Conservation (phyloP, 1,284 basidiomycete genomes). For the Leccinum insigne region DNA sequence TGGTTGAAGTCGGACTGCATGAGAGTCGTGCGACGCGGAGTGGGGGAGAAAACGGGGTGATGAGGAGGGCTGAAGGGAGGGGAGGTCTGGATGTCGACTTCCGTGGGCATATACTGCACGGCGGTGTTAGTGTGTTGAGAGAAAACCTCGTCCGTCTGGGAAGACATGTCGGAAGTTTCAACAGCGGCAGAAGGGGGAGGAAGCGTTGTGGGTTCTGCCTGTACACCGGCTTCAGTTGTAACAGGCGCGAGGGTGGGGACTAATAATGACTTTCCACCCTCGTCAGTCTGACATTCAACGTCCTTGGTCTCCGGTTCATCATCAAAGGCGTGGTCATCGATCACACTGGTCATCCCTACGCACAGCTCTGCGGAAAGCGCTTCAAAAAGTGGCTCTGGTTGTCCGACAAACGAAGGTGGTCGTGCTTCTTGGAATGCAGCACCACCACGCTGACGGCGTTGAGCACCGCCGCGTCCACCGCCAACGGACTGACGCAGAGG, state of each 20-base stretch:
- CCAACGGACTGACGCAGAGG: conserved; percentile 56
- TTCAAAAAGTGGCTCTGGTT: conserved; percentile 57
- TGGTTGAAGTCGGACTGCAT: conserved; percentile 42
- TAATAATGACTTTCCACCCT: conserved; percentile 27
- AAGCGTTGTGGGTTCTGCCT: conserved; percentile 28
- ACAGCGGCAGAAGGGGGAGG: conserved; percentile 18
- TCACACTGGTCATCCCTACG: conserved; percentile 48
- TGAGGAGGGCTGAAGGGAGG: conserved; percentile 12
- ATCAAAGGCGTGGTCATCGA: conserved; percentile 41
- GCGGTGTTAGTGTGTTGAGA: conserved; percentile 36
- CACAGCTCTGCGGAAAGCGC: conserved; percentile 59
- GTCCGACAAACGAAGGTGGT: conserved; percentile 66
- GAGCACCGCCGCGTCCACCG: conserved; percentile 49
- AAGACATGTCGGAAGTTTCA: conserved; percentile 40
- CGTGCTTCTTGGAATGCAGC: conserved; percentile 64
- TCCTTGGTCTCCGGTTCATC: conserved; percentile 60
- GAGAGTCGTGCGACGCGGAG: conserved; percentile 45
- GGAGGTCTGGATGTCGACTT: conserved; percentile 39
- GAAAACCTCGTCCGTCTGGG: conserved; percentile 51
- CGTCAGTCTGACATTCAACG: conserved; percentile 62
- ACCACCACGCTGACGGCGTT: conserved; percentile 58
- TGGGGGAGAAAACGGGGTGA: conserved; percentile 25
- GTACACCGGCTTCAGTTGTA: conserved; percentile 34
- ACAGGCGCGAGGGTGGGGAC: conserved; percentile 34
- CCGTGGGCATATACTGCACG: conserved; percentile 39